Percentiles rank a stretch among this genome's conserved stretches.
Conservation (phyloP, 768 basidiomycete species). For the Russula ochroleuca region DNA sequence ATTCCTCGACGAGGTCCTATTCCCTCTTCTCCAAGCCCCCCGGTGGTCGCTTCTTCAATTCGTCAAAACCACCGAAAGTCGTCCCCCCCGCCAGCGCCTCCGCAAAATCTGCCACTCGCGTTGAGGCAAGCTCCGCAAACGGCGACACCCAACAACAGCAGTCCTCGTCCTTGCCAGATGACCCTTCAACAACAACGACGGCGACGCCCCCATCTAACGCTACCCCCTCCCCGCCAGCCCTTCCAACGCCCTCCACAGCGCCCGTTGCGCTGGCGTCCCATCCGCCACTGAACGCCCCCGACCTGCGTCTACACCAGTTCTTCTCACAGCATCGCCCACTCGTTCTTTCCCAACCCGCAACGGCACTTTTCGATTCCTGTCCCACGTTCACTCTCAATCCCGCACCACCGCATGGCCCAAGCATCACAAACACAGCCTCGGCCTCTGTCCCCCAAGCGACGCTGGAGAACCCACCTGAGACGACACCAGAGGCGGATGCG, state of each 20-base stretch:
- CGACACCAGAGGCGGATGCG: conserved; percentile 66
- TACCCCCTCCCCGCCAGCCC: background rate
- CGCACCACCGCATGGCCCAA: background rate
- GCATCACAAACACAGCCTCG: conserved; percentile 26
- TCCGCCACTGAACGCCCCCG: conserved; percentile 56
- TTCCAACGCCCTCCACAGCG: conserved; percentile 6
- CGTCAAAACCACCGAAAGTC: conserved; percentile 60
- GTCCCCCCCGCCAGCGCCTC: conserved; percentile 32
- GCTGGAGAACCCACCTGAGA: conserved; percentile 45
- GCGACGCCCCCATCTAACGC: background rate
- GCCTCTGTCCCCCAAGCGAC: conserved; percentile 19
- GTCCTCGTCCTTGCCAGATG: conserved; percentile 12
- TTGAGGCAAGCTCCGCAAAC: conserved; percentile 39
- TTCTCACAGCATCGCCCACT: conserved; percentile 80
- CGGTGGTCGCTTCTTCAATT: conserved; percentile 69
- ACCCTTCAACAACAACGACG: background rate
- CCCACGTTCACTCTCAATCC: conserved; percentile 13
- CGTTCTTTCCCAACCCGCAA: conserved; percentile 57
- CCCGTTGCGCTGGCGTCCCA: conserved; percentile 38
- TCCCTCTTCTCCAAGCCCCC: conserved; percentile 78
- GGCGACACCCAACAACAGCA: conserved; percentile 17
- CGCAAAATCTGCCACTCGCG: conserved; percentile 38
- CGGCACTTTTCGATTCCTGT: conserved; percentile 46
- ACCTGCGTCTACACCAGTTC: conserved; percentile 79
- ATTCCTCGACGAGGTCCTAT: conserved; percentile 51